Evolutionary conservation across 331 rosid genomes (phyloP).

Genomic region (Saraca asoca): DNA sequence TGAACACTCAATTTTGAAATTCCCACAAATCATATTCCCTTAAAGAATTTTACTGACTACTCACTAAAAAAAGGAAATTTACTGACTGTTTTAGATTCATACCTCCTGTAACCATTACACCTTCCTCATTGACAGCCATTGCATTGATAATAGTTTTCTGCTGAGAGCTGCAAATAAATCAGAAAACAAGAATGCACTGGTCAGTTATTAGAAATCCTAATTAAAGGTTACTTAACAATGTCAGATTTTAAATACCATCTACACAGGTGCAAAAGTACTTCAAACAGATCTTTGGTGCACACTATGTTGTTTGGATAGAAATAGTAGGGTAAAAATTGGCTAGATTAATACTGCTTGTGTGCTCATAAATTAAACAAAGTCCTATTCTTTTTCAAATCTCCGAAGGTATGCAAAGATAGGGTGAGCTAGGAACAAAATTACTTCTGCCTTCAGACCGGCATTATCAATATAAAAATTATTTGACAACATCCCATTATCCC

Average conservation of each 20-base stretch:
- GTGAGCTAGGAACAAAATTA: not conserved
- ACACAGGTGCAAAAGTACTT: not conserved
- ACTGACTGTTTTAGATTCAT: conserved; percentile 25
- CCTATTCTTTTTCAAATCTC: not conserved
- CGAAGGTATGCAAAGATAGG: not conserved
- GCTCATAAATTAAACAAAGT: not conserved
- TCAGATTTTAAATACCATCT: not conserved
- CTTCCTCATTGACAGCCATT: conserved; percentile 96
- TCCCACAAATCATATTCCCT: not conserved
- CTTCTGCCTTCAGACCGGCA: not conserved
- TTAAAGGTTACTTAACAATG: not conserved
- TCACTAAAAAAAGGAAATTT: too few relatives aligned
- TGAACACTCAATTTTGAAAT: not conserved
- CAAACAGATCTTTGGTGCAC: not conserved
- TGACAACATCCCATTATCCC: not conserved
- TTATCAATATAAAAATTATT: too few relatives aligned
- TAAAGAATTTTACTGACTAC: not conserved
- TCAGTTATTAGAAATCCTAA: not conserved
- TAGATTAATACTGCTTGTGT: not conserved
- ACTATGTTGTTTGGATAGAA: not conserved
- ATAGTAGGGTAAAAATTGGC: not conserved
- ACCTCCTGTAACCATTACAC: conserved; percentile 97
- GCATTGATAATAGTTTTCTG: conserved; percentile 95
- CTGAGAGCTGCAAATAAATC: conserved; percentile 68
- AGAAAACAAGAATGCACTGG: conserved; percentile 14